Conservation (phyloP, 2,329 filamentous ascomycete species). For the Achaetomium macrosporum region DNA sequence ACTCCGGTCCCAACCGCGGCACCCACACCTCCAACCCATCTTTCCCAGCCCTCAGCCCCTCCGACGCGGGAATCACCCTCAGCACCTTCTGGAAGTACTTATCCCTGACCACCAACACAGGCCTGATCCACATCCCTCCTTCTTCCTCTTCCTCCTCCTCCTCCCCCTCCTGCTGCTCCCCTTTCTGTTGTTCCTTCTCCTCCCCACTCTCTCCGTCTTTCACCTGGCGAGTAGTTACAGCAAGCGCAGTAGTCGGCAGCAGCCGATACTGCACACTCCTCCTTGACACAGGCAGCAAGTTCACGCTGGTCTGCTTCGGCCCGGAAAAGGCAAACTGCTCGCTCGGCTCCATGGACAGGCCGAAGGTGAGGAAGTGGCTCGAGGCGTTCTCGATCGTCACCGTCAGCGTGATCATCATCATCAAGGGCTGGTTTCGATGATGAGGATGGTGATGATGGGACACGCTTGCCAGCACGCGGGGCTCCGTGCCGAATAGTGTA, state of each 20-base stretch:
- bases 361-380: constrained; percentile 90
- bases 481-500: constrained; percentile 74
- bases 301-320: constrained; percentile 71
- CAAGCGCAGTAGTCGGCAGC: constrained; percentile 62
- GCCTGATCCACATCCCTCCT: constrained; percentile 66
- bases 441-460: constrained; percentile 34
- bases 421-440: constrained; percentile 25
- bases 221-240: constrained; percentile 39
- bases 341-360: constrained; percentile 83
- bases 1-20: constrained; percentile 33
- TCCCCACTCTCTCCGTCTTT: constrained; percentile 46
- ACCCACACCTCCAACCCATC: constrained; percentile 61
- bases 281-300: constrained; percentile 76
- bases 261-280: constrained; percentile 68
- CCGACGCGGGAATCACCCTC: constrained; percentile 66
- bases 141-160: constrained; percentile 45
- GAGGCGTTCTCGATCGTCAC: constrained; percentile 87
- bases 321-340: constrained; percentile 93
- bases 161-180: not conserved
- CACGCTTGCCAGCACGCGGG: constrained; percentile 67
- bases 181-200: too few species aligned
- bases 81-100: constrained; percentile 91
- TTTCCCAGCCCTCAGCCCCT: constrained; percentile 68
- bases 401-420: constrained; percentile 46
- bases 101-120: constrained; percentile 73